Evolutionary conservation across 345 rosid genomes (phyloP).

Genomic region (Clarkia xantiana): DNA sequence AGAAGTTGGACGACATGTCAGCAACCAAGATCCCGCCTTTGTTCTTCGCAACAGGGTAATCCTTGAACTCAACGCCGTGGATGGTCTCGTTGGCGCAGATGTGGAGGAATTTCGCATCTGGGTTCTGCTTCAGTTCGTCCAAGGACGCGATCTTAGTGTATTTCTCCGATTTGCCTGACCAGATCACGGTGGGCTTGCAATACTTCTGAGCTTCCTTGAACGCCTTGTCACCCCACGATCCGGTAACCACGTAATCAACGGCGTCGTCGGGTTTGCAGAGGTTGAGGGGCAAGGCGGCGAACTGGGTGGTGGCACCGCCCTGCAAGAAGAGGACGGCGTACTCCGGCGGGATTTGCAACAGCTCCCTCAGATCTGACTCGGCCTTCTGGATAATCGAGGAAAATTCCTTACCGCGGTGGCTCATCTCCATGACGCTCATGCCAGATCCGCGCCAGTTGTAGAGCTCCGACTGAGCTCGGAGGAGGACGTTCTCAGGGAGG

Average conservation of each 20-base stretch:
- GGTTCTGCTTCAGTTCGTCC: conserved; percentile 39
- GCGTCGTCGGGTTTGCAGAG: conserved; percentile 42
- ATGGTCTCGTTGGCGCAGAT: conserved; percentile 88
- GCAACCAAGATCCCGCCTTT: conserved; percentile 49
- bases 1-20: conserved; percentile 90
- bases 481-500: conserved; percentile 60
- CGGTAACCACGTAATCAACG: conserved; percentile 77
- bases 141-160: conserved; percentile 58
- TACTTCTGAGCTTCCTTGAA: conserved; percentile 68
- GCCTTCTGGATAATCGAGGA: conserved; percentile 79
- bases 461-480: conserved; percentile 71
- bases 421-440: conserved; percentile 99
- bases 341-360: conserved; percentile 43
- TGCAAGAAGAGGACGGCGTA: conserved; percentile 82
- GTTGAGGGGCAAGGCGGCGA: conserved; percentile 77
- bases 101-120: conserved; percentile 63
- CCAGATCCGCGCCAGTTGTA: conserved; percentile 84
- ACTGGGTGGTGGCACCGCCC: conserved; percentile 96
- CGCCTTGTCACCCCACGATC: conserved; percentile 94
- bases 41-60: conserved; percentile 43
- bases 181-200: conserved; percentile 51
- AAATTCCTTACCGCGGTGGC: conserved; percentile 88
- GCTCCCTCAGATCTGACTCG: conserved; percentile 68
- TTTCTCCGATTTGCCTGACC: conserved; percentile 88
- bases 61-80: conserved; percentile 89